Evolutionary conservation across 2,329 filamentous ascomycete species (phyloP), one percentile per base, ranked within the genome.

Genomic region (Alternaria longipes): DNA sequence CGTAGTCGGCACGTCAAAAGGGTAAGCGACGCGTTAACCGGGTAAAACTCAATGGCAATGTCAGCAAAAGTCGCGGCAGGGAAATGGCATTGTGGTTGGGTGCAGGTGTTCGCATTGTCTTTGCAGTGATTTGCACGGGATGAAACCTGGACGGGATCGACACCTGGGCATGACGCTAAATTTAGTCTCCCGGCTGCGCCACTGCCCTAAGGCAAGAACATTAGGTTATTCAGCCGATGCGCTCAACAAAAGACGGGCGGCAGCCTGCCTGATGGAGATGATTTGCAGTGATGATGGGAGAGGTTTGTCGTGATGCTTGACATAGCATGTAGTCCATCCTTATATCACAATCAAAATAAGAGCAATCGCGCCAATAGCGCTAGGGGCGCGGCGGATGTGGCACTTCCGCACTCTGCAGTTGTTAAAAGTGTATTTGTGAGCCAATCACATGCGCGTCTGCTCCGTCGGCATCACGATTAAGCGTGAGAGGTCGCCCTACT

Each of bases 121-220:
- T 26, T n/a, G 38, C 45, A 11, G 52, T 30, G 44, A 42, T 41
- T 47, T 9, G 28, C 36, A 54, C 54, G 52, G 42, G 41, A 54
- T 64, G 62, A 51, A 62, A 64, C 52, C 52, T 56, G 53, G 45
- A 42, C 18, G 5, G 6, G 20, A 60, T 60, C 45, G 45, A n/a
- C 57, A 49, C 11, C 18, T 55, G 49, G 57, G 41, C 40, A 26
- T 20, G 36, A 36, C 44, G 49, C 59, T 58, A 59, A 56, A 62
- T 51, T 58, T 64, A 62, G 59, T 56, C 12, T 53, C 18, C 44
- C 22, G 41, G 55, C 62, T 64, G 62, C 62, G 59, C 62, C 62
- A 64, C 62, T 44, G 52, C 45, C 32, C 55, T 41, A 53, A 54
- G 36, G 28, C 41, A 30, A 46, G 46, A 34, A 36, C 47, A 54